These are phyloP conservation scores for Populus ilicifolia DNA, from an alignment of 345 rosid genomes.

Conservation along the genomic window DNA sequence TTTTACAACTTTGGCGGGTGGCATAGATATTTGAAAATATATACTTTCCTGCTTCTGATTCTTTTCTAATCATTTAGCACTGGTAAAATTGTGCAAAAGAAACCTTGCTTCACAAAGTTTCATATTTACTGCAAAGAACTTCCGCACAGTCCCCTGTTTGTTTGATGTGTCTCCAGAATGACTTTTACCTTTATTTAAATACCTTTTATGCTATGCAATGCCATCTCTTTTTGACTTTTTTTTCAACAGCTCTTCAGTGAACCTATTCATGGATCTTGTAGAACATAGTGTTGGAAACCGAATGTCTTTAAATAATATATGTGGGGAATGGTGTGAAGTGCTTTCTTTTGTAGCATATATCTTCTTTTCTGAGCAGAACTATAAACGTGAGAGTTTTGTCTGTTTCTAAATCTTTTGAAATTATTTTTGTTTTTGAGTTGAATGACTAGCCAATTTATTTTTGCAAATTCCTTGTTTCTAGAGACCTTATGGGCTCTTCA, in stretches of 20 bases:
- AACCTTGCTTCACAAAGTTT: neutral
- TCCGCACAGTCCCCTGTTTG: neutral
- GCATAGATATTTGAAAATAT: no score
- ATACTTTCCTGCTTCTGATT: neutral
- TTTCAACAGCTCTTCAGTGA: neutral
- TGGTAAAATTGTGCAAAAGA: neutral
- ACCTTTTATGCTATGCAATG: neutral
- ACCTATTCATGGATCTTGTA: neutral
- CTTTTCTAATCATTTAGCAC: neutral
- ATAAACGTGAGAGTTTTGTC: neutral
- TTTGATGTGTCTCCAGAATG: neutral
- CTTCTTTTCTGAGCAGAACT: neutral
- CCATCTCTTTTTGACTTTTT: neutral
- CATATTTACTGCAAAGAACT: neutral
- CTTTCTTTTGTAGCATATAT: neutral
- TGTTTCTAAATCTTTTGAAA: neutral
- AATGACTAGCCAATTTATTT: neutral
- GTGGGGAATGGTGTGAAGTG: neutral
- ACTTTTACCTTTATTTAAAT: neutral
- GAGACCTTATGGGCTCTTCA: slow-evolving; percentile 6
- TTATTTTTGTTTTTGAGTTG: neutral
- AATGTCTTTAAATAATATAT: neutral
- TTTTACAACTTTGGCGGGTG: no score
- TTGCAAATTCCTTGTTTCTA: slow-evolving; percentile 1
- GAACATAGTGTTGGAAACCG: neutral